Base-by-base conservation (phyloP, 2,329 filamentous ascomycete genomes). In the Arachnomyces sp. region DNA sequence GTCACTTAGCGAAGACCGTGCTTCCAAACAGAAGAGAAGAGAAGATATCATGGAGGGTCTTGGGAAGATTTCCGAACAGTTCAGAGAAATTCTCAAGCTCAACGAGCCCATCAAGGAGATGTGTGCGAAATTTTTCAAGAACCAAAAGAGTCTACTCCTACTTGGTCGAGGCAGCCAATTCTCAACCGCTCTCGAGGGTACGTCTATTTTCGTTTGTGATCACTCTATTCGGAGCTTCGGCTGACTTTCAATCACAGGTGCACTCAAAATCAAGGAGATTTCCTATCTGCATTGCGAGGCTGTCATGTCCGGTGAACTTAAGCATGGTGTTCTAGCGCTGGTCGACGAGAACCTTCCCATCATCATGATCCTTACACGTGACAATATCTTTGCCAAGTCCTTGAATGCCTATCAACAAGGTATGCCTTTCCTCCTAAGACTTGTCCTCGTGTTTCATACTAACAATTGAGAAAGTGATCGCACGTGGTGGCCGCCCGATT, bases 231-330 rank as follows among this genome's bases (percentile, higher is more conserved):
- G 29, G 30, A 32, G 36, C 28, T 44, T 55, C 36, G 9, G 17
- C 13, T 55, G 38, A 34, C 38, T 25, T 33, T 31, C n/a, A 25
- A 5, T 16, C 44, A 32, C 39, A 74, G 72, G 87, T 69, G 92
- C 92, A 36, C 76, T 98, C 54, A 98, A 98, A 77, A 98, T 98
- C 69, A 98, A 98, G 79, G 92, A 98, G 72, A 98, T 98, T 58
- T 96, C 90, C 13, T 98, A 98, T 69, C 85, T 98, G 44, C 92
- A 98, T 70, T 98, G 92, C 68, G 92, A 98, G 73, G 92, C 92
- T 55, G 92, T 98, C 74, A 98, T 98, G 92, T 96, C 92, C 50
- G 92, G 92, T 68, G 92, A 98, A 72, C 78, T 98, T 57, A 98
- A 98, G 80, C 92, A 98, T 68, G 92, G 92, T 75, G 92, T 98